phyloP scores from a whole-genome alignment of 306 rosid species.

The Sicyos edulis region DNA sequence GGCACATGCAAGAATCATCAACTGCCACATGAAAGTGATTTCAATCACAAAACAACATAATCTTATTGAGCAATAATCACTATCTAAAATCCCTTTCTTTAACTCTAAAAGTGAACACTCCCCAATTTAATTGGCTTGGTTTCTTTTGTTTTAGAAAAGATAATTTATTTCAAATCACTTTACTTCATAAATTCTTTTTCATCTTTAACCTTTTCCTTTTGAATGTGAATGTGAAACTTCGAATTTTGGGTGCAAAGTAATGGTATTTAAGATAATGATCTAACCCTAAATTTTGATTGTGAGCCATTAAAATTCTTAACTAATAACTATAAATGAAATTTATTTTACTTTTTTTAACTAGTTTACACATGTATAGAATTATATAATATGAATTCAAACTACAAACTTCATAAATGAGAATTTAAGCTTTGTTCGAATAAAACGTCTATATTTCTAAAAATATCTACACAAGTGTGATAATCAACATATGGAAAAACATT shows the following conservation, averaged over 20 bases:
- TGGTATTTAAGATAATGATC: background rate
- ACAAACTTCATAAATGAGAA: no score
- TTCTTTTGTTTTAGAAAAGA: background rate
- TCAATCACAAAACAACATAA: constrained; percentile 1
- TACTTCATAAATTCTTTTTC: background rate
- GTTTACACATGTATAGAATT: no score
- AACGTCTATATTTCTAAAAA: no score
- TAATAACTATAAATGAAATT: no score
- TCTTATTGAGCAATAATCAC: constrained; percentile 11
- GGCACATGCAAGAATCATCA: constrained; percentile 45
- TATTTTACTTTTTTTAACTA: no score
- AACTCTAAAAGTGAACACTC: background rate
- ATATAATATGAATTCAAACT: no score
- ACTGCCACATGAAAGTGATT: constrained; percentile 32
- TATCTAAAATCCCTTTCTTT: background rate
- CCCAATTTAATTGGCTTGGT: background rate
- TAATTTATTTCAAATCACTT: background rate
- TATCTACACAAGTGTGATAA: no score
- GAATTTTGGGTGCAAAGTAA: background rate
- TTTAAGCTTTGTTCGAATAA: no score
- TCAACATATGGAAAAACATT: no score
- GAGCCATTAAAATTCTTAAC: no score
- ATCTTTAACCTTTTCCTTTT: background rate
- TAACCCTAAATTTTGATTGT: no score
- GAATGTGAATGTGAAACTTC: background rate